Conservation (phyloP, 805 yeast species). For the Saturnispora silvae region DNA sequence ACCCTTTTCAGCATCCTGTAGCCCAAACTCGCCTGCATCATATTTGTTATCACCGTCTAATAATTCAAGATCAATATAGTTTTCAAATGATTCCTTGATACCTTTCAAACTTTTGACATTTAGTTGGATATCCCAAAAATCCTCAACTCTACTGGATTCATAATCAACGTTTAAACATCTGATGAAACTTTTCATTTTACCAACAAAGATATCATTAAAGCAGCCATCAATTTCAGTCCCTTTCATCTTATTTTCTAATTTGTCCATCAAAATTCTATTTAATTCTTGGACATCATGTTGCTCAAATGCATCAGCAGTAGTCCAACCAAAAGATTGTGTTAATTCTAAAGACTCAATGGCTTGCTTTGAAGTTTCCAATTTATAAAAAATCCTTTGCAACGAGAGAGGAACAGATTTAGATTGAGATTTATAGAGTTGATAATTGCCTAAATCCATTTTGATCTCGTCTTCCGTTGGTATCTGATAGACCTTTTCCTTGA, state of each 20-base stretch:
- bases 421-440: conserved; percentile 25
- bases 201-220: conserved; percentile 79
- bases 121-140: conserved; percentile 95
- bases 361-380: conserved; percentile 57
- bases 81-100: conserved; percentile 66
- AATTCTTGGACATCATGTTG: conserved; percentile 98
- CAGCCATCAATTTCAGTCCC: conserved; percentile 71
- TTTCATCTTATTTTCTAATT: conserved; percentile 82
- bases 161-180: conserved; percentile 89
- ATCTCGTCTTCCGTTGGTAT: conserved; percentile 67
- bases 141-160: conserved; percentile 85
- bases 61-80: conserved; percentile 81
- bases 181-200: conserved; percentile 91
- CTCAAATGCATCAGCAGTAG: conserved; percentile 84
- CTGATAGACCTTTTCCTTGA: conserved; percentile 76
- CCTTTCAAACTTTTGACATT: conserved; percentile 78
- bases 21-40: conserved; percentile 79
- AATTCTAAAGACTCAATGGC: conserved; percentile 81
- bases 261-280: conserved; percentile 91
- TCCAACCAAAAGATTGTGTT: conserved; percentile 96
- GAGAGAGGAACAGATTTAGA: conserved; percentile 63
- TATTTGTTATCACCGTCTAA: conserved; percentile 93
- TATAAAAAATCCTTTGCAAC: conserved; percentile 78
- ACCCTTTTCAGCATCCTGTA: conserved; percentile 95
- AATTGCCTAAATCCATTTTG: conserved; percentile 24